Evolutionary conservation across 345 rosid genomes (phyloP).

Genomic region (Lepidium africanum): DNA sequence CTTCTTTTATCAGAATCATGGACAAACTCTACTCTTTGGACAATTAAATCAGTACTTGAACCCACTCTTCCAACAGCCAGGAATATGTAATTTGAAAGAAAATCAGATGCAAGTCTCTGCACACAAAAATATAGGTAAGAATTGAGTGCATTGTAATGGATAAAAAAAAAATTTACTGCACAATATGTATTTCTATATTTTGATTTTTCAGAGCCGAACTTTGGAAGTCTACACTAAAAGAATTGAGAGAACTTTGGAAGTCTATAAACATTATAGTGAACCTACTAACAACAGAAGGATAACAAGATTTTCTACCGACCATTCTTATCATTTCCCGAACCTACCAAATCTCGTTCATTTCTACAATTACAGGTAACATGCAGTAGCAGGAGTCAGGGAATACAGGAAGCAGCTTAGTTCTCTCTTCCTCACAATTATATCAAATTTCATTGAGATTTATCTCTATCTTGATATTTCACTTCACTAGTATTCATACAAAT

Average conservation of each 20-base stretch:
- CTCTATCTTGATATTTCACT: background rate
- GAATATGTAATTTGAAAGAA: slow-evolving; percentile 69
- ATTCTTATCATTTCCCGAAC: background rate
- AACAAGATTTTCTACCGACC: background rate
- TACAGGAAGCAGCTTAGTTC: background rate
- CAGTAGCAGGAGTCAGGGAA: background rate
- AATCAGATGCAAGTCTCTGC: slow-evolving; percentile 98
- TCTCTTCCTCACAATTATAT: background rate
- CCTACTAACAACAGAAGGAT: background rate
- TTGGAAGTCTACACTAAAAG: background rate
- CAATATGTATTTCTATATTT: background rate
- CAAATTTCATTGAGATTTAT: background rate
- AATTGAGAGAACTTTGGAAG: background rate
- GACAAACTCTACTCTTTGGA: slow-evolving; percentile 93
- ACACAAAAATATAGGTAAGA: background rate
- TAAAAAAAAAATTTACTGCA: background rate
- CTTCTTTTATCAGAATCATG: slow-evolving; percentile 95
- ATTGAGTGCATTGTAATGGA: background rate
- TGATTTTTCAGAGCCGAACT: background rate
- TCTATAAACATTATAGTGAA: background rate
- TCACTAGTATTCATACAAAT: background rate
- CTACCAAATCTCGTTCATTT: background rate
- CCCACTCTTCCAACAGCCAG: slow-evolving; percentile 99
- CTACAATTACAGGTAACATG: background rate
- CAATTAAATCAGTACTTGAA: slow-evolving; percentile 95